phyloP scores from a whole-genome alignment of 1,284 basidiomycete genomes.

The Microbotryum scabiosae region DNA sequence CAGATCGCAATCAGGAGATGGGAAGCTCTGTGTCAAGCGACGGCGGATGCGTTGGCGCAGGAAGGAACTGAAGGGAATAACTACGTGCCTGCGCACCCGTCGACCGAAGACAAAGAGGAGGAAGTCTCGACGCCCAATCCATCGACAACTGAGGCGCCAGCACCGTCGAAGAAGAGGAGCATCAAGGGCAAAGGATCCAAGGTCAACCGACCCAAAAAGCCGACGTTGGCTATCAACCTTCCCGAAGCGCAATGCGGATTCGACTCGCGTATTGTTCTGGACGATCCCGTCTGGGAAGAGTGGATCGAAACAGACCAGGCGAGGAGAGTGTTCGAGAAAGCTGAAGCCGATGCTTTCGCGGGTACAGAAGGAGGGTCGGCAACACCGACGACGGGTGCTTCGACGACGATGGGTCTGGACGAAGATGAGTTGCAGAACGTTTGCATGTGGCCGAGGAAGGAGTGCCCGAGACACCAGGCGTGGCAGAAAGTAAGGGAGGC shows the following conservation, averaged over 20 bases:
- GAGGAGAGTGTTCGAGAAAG: constrained; percentile 52
- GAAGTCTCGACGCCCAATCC: not conserved
- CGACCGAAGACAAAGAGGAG: not conserved
- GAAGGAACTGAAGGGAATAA: constrained; percentile 4
- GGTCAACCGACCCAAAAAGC: constrained; percentile 9
- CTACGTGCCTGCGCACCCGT: not conserved
- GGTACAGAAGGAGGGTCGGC: constrained; percentile 23
- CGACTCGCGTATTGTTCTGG: constrained; percentile 70
- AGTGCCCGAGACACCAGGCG: constrained; percentile 66
- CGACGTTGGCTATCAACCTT: constrained; percentile 4
- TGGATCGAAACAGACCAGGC: constrained; percentile 9
- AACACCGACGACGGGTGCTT: constrained; percentile 1
- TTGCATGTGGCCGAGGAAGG: constrained; percentile 65
- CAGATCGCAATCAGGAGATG: constrained; percentile 19
- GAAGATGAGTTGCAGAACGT: constrained; percentile 39
- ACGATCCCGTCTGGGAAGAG: constrained; percentile 51
- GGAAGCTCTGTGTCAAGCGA: constrained; percentile 27
- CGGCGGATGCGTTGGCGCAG: constrained; percentile 15
- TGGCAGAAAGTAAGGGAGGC: constrained; percentile 67
- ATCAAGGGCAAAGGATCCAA: not conserved
- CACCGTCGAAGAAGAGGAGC: not conserved
- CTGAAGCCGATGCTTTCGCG: constrained; percentile 37
- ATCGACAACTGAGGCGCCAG: not conserved
- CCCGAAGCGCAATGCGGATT: constrained; percentile 56
- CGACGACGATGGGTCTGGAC: constrained; percentile 43